A percentile compares a stretch with the other conserved stretches of the same genome.
Evolutionary conservation across 306 rosid genomes (phyloP).

Genomic region (Canavalia gladiata): DNA sequence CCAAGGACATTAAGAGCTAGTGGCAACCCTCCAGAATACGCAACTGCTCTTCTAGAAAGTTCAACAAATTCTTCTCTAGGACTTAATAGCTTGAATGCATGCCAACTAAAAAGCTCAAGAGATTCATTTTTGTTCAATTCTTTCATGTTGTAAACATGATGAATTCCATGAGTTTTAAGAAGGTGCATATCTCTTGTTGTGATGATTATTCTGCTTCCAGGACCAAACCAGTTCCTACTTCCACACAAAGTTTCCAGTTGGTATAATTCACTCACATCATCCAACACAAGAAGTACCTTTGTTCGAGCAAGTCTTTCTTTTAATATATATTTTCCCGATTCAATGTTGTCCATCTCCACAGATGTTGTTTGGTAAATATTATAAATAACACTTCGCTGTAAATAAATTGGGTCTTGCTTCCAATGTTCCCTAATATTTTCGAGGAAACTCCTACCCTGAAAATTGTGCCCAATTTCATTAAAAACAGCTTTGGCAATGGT

Average conservation of each 20-base stretch:
- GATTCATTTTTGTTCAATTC: too few relatives aligned
- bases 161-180: not conserved
- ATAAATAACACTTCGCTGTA: conserved; percentile 16
- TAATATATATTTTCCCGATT: not conserved
- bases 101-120: conserved; percentile 48
- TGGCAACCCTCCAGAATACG: not conserved
- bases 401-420: not conserved
- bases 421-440: conserved; percentile 23
- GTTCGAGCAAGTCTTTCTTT: not conserved
- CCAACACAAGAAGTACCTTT: conserved; percentile 38
- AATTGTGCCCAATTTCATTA: not conserved
- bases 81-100: conserved; percentile 39
- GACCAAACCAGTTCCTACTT: conserved; percentile 22
- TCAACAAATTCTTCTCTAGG: not conserved
- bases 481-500: conserved; percentile 43
- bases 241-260: conserved; percentile 37
- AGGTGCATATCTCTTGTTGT: conserved; percentile 26
- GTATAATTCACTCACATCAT: conserved; percentile 18
- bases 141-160: not conserved
- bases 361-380: not conserved
- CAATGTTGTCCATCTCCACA: not conserved
- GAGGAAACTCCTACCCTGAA: conserved; percentile 23
- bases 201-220: conserved; percentile 37
- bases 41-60: conserved; percentile 5
- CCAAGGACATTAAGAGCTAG: conserved; percentile 46